Evolutionary conservation across 2,329 filamentous ascomycete genomes (phyloP).

Genomic region (Ceratocystis lukuohia): DNA sequence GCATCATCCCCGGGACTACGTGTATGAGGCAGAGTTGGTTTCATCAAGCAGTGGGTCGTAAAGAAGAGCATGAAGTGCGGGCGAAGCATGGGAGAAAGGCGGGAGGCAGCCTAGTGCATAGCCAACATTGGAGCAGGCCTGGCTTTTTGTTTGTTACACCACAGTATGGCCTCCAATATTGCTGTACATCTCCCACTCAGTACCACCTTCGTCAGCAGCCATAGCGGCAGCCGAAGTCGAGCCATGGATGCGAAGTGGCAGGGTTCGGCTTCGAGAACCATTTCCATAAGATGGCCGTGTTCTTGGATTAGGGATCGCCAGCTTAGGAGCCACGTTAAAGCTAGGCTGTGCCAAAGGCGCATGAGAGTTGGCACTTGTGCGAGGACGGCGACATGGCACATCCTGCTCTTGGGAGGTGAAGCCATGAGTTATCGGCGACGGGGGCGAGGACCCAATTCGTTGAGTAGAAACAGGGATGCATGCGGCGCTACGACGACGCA

Average conservation of each 20-base stretch:
- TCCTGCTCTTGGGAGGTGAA: neutral
- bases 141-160: neutral
- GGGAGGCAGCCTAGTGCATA: no score
- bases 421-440: neutral
- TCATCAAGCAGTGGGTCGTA: neutral
- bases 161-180: slow-evolving; percentile 30
- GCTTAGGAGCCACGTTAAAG: neutral
- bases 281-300: slow-evolving; percentile 7
- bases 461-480: neutral
- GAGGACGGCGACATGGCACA: neutral
- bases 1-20: slow-evolving; percentile 18
- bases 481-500: slow-evolving; percentile 3
- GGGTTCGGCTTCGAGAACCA: neutral
- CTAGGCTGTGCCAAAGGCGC: neutral
- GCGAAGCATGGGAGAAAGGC: no score
- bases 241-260: slow-evolving; percentile 10
- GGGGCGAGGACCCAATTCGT: neutral
- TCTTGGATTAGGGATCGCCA: neutral
- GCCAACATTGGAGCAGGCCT: no score
- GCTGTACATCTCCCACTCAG: slow-evolving; percentile 35
- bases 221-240: neutral
- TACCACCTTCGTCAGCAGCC: slow-evolving; percentile 23
- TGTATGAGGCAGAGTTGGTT: slow-evolving; percentile 15
- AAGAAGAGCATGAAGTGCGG: neutral
- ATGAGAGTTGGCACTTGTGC: neutral